Conservation (phyloP, 768 basidiomycete species). For the Russula sp. region DNA sequence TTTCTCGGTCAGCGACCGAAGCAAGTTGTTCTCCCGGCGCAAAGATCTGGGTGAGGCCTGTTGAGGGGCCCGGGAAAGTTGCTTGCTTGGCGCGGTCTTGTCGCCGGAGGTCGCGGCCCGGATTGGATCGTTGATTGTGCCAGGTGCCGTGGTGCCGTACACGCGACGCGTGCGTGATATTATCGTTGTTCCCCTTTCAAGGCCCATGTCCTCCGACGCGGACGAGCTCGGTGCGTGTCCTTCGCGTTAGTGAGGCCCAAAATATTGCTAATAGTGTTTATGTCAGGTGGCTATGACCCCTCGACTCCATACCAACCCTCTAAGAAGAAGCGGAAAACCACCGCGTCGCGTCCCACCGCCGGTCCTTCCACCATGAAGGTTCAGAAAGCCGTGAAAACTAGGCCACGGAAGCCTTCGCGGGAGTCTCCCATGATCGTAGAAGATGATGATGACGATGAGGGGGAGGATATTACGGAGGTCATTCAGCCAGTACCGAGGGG, state of each 20-base stretch:
- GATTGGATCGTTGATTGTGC: constrained; percentile 1
- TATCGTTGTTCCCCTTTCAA: neutral
- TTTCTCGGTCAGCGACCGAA: constrained; percentile 23
- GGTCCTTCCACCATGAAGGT: constrained; percentile 23
- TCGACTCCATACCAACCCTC: constrained; percentile 25
- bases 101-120: constrained; percentile 2
- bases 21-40: constrained; percentile 24
- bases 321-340: constrained; percentile 25
- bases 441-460: constrained; percentile 22
- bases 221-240: constrained; percentile 23
- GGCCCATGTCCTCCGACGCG: constrained; percentile 15
- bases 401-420: constrained; percentile 13
- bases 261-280: neutral
- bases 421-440: constrained; percentile 15
- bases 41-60: no score
- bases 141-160: neutral
- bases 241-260: neutral
- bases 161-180: neutral
- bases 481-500: constrained; percentile 17
- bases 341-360: constrained; percentile 15
- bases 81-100: no score
- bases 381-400: constrained; percentile 9
- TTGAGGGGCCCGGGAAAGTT: no score
- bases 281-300: constrained; percentile 26
- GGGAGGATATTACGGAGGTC: constrained; percentile 20